Percentiles rank a stretch among this genome's conserved stretches.
These are phyloP conservation scores for Basipetospora chlamydospora DNA, from an alignment of 2,329 filamentous ascomycete genomes.

Conservation along the genomic window DNA sequence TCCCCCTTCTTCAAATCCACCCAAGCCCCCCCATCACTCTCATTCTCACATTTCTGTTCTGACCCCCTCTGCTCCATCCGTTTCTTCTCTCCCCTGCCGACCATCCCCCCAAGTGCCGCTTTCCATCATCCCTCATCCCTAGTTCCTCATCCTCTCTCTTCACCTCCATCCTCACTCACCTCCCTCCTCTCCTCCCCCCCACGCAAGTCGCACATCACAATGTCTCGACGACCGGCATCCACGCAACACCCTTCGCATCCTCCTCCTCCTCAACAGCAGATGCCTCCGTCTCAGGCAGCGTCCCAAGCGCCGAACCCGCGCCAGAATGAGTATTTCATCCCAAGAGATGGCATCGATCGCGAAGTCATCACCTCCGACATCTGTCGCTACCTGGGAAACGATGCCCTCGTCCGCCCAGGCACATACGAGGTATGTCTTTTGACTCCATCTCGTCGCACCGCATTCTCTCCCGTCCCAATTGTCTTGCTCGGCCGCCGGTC, in stretches of 20 bases:
- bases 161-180: conserved; percentile 6
- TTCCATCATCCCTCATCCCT: conserved; percentile 8
- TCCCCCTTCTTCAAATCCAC: conserved; percentile 6
- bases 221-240: conserved; percentile 21
- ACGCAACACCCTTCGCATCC: conserved; percentile 16
- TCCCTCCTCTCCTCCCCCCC: conserved; percentile 6
- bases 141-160: conserved; percentile 7
- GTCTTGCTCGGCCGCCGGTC: too few species aligned
- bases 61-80: conserved; percentile 1
- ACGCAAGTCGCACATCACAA: conserved; percentile 18
- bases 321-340: conserved; percentile 69
- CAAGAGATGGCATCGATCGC: conserved; percentile 65
- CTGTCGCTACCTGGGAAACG: conserved; percentile 70
- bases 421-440: conserved; percentile 65
- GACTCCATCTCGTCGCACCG: too few species aligned
- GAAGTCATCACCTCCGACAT: conserved; percentile 77
- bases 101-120: conserved; percentile 11
- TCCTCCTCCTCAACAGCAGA: conserved; percentile 14
- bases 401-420: conserved; percentile 63
- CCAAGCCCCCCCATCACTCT: conserved; percentile 3
- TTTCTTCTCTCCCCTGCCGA: conserved; percentile 15
- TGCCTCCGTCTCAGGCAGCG: too few species aligned
- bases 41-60: conserved; percentile 5
- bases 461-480: too few species aligned
- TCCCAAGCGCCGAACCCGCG: conserved; percentile 22